phyloP scores from a whole-genome alignment of 495 filamentous ascomycete species.

The Neurospora terricola region DNA sequence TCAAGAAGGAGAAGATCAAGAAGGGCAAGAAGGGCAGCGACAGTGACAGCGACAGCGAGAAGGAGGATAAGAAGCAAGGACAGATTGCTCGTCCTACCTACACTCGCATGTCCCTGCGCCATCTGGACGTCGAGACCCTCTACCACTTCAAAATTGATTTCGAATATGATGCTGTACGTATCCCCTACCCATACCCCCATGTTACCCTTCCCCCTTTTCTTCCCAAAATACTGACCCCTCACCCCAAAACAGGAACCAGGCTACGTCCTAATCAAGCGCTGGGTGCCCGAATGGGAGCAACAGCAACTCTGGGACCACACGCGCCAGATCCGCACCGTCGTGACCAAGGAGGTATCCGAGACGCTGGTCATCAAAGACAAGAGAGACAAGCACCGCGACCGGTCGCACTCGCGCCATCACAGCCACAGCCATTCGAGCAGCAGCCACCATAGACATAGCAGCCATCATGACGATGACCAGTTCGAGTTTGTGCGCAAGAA shows the following conservation, averaged over 20 bases:
- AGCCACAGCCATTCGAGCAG: constrained; percentile 35
- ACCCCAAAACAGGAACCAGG: constrained; percentile 44
- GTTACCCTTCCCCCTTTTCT: background rate
- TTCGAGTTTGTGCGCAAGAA: constrained; percentile 56
- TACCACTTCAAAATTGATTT: constrained; percentile 40
- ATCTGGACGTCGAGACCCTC: constrained; percentile 48
- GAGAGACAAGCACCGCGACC: constrained; percentile 17
- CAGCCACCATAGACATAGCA: constrained; percentile 38
- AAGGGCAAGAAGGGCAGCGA: constrained; percentile 22
- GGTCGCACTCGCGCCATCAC: constrained; percentile 31
- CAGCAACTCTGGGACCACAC: constrained; percentile 66
- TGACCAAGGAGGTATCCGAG: constrained; percentile 28
- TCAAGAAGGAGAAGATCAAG: constrained; percentile 41
- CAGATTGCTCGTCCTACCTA: constrained; percentile 36
- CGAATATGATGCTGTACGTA: constrained; percentile 40
- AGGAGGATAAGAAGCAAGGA: constrained; percentile 6
- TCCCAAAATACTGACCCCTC: constrained; percentile 14
- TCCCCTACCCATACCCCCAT: background rate
- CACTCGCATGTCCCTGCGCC: constrained; percentile 45
- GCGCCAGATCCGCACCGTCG: constrained; percentile 41
- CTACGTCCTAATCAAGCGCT: constrained; percentile 67
- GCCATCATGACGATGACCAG: constrained; percentile 39
- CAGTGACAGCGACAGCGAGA: constrained; percentile 13
- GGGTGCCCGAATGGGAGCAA: constrained; percentile 63
- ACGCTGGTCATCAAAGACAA: constrained; percentile 31